Evolutionary conservation across 2,329 filamentous ascomycete genomes (phyloP), one percentile per base, ranked within the genome.

Genomic region (Aspergillus fumigatiaffinis): DNA sequence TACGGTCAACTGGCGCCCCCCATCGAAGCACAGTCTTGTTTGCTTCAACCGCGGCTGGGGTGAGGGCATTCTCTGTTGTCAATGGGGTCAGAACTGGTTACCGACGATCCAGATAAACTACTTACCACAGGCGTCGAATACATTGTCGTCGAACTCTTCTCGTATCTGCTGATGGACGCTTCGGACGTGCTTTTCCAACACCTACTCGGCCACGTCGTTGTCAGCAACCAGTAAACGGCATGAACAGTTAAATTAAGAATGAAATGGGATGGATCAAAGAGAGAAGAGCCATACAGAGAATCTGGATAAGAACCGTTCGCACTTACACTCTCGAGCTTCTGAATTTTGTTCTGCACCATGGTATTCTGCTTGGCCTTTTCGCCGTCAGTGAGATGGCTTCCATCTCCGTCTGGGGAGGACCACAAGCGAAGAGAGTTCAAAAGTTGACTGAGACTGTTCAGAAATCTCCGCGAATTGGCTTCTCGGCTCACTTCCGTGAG

Each of bases 391-490:
- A 10, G 3, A 41, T 23, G 7, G 20, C 21, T 9, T 12, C 10
- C 21, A 20, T 10, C 28, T 47, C 23, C 8, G 25, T 64, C 28
- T 23, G 52, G 44, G 0, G 73, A 75, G 0, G 76, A 71, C 81
- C 82, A 84, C 1, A 85, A 60, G 8, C 68, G 74, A 52, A 87
- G 70, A 0, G 82, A 84, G 29, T 79, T 82, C 3, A 86, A 57
- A 0, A 85, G 64, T 57, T 81, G 79, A 46, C 72, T 76, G 3
- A 86, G 53, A 29, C 74, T 77, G 10, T 80, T 81, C 2, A 88
- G 70, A 58, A 86, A 86, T 1, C 67, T 70, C 8, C 76, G 76
- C 51, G 76, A 81, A 20, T 71, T 75, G 4, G 73, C 74, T 5
- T 75, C 69, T 26, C 82, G 74, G 7, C 77, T 77, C 29, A 73